A percentile compares a stretch with the other conserved stretches of the same genome.
Evolutionary conservation across 2,329 filamentous ascomycete species (phyloP).

Genomic region (Pseudocercospora pini-densiflorae): DNA sequence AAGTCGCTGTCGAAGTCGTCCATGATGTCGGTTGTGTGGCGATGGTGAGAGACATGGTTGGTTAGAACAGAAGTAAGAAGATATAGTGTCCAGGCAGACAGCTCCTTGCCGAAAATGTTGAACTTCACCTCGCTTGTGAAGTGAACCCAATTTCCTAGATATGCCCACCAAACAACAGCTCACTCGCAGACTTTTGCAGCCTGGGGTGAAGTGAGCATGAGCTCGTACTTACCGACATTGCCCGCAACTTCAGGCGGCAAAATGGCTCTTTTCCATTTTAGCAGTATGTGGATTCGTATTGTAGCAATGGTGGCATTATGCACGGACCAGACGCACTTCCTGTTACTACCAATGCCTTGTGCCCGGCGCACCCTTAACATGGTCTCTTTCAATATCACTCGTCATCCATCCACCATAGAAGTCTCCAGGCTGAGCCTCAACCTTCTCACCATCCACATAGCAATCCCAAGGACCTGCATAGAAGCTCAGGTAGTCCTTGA

Average conservation of each 20-base stretch:
- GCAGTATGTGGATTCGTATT: no score
- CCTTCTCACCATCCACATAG: slow-evolving; percentile 64
- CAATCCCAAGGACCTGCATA: slow-evolving; percentile 67
- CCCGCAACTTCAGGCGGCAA: no score
- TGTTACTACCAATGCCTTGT: slow-evolving; percentile 34
- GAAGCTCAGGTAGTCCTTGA: slow-evolving; percentile 63
- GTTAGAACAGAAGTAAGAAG: neutral
- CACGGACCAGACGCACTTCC: neutral
- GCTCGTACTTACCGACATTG: no score
- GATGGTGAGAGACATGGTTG: neutral
- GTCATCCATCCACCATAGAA: slow-evolving; percentile 70
- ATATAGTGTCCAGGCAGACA: neutral
- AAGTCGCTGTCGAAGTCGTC: neutral
- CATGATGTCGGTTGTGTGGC: neutral
- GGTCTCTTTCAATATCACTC: slow-evolving; percentile 60
- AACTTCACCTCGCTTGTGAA: neutral
- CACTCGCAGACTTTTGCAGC: neutral
- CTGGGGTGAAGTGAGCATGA: no score
- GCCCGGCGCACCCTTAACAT: slow-evolving; percentile 52
- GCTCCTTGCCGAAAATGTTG: neutral
- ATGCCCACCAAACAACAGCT: neutral
- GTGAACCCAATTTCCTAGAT: neutral
- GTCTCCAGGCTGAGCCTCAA: slow-evolving; percentile 63
- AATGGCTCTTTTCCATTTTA: no score
- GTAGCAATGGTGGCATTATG: no score